phyloP scores from a whole-genome alignment of 2,329 filamentous ascomycete genomes.

The Geosmithia flava region DNA sequence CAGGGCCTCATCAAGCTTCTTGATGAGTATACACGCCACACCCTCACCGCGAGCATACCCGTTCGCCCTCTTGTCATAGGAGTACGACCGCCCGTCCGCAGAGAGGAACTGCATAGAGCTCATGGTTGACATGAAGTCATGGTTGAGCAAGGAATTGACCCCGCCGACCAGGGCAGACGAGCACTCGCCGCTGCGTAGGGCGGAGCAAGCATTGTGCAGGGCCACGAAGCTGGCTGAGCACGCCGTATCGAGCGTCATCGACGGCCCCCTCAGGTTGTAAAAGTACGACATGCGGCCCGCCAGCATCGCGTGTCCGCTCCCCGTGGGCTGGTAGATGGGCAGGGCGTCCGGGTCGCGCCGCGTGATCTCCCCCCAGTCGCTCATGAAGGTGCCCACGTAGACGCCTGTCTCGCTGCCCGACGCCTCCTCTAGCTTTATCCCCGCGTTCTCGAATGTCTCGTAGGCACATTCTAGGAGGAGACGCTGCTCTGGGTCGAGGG shows the following conservation, averaged over 20 bases:
- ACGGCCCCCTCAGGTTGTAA: conserved; percentile 22
- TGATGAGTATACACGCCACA: conserved; percentile 31
- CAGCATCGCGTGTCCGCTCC: conserved; percentile 17
- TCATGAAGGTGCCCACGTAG: conserved; percentile 13
- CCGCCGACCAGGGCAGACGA: conserved; percentile 9
- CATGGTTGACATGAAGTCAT: conserved; percentile 1
- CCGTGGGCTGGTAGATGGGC: conserved; percentile 17
- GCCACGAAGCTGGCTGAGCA: conserved; percentile 22
- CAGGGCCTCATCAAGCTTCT: conserved; percentile 29
- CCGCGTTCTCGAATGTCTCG: conserved; percentile 14
- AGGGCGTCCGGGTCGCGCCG: conserved; percentile 8
- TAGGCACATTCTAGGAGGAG: conserved; percentile 19
- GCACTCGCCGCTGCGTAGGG: conserved; percentile 13
- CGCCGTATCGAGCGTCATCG: conserved; percentile 22
- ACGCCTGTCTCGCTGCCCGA: conserved; percentile 3
- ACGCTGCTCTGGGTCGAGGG: conserved; percentile 20
- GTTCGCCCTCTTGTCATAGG: conserved; percentile 27
- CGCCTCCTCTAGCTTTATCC: conserved; percentile 2
- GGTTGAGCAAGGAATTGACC: conserved; percentile 6
- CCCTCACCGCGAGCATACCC: conserved; percentile 38
- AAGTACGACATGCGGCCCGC: conserved; percentile 18
- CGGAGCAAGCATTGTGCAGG: conserved; percentile 13
- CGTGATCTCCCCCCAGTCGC: conserved; percentile 9
- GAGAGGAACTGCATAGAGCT: conserved; percentile 20
- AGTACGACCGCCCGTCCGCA: conserved; percentile 17